Conservation (phyloP, 768 basidiomycete species). For the Tulasnella sp. region DNA sequence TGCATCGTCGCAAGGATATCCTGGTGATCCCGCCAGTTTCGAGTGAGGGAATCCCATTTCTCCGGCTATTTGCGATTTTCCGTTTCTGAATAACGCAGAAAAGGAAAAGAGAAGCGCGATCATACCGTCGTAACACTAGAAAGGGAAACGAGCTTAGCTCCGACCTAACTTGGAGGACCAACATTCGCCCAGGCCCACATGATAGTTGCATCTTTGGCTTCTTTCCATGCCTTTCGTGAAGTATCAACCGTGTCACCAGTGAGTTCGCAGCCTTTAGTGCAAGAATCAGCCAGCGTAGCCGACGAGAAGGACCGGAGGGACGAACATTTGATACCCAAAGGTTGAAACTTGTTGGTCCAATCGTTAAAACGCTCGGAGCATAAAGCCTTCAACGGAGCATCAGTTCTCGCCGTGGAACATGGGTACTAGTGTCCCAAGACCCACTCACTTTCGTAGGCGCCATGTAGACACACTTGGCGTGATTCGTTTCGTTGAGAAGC, state of each 20-base stretch:
- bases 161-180: neutral
- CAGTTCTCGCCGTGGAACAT: neutral
- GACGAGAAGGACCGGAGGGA: neutral
- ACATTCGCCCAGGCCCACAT: slow-evolving; percentile 46
- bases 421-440: neutral
- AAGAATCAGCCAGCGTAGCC: neutral
- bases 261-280: slow-evolving; percentile 63
- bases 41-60: slow-evolving; percentile 92
- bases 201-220: slow-evolving; percentile 65
- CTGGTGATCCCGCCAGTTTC: slow-evolving; percentile 68
- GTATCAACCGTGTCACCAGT: slow-evolving; percentile 81
- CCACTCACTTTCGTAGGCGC: slow-evolving; percentile 75
- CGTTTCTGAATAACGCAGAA: neutral
- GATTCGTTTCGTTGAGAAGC: slow-evolving; percentile 37
- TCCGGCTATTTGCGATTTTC: slow-evolving; percentile 55
- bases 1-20: slow-evolving; percentile 60
- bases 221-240: slow-evolving; percentile 60
- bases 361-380: slow-evolving; percentile 79
- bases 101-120: slow-evolving; percentile 1
- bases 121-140: slow-evolving; percentile 69
- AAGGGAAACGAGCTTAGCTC: neutral
- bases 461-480: slow-evolving; percentile 78
- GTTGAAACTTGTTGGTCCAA: slow-evolving; percentile 74
- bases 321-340: slow-evolving; percentile 68
- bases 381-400: slow-evolving; percentile 50